Evolutionary conservation across 2,329 filamentous ascomycete genomes (phyloP).

Genomic region (Penicillium sp.): DNA sequence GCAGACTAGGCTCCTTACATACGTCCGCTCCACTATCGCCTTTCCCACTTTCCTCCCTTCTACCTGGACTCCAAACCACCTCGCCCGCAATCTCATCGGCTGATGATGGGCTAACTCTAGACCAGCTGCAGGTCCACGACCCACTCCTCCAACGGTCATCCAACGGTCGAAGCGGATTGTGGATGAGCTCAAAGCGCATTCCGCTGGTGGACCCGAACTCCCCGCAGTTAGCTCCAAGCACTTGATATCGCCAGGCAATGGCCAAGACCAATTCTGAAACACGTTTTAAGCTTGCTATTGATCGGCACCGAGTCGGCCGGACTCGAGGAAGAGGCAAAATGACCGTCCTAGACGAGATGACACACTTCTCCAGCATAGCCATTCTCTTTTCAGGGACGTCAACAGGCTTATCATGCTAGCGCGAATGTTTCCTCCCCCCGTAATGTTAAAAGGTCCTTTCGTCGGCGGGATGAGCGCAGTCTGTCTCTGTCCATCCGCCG

Average conservation of each 20-base stretch:
- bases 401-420: neutral
- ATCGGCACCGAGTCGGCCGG: neutral
- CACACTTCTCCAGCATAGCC: neutral
- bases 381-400: neutral
- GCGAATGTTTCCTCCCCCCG: neutral
- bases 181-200: neutral
- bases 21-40: conserved; percentile 1
- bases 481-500: neutral
- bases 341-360: neutral
- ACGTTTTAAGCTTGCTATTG: neutral
- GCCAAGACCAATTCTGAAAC: conserved; percentile 1
- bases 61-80: neutral
- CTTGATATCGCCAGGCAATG: neutral
- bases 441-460: neutral
- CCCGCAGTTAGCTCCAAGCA: conserved; percentile 8
- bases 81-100: neutral
- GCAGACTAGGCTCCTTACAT: conserved; percentile 7
- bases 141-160: neutral
- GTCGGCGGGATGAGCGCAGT: neutral
- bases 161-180: neutral
- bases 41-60: neutral
- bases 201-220: conserved; percentile 8
- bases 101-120: neutral
- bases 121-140: neutral
- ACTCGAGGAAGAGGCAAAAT: neutral